Conservation (phyloP, 177 flowering plant species). For the Vitis hybrid region DNA sequence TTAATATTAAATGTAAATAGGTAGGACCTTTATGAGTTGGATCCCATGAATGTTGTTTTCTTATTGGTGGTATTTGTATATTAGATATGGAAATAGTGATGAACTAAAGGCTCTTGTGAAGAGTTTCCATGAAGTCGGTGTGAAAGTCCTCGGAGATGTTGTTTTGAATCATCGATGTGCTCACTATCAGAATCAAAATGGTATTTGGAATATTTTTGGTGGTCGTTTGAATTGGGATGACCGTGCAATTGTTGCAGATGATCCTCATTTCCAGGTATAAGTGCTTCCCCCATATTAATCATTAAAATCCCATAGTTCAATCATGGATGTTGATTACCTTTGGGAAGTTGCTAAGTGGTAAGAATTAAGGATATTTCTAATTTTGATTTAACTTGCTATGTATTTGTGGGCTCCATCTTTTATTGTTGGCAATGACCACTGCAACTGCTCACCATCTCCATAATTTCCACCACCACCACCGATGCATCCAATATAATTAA, state of each 20-base stretch:
- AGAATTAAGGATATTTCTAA: background rate
- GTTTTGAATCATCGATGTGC: slow-evolving; percentile 98
- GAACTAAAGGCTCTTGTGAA: slow-evolving; percentile 72
- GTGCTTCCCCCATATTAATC: background rate
- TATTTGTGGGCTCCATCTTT: too few relatives aligned
- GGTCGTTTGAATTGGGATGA: slow-evolving; percentile 97
- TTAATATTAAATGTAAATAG: background rate
- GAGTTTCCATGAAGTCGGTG: slow-evolving; percentile 67
- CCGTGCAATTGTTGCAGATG: slow-evolving; percentile 91
- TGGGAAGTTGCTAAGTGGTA: background rate
- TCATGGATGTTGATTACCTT: background rate
- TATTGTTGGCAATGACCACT: too few relatives aligned
- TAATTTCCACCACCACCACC: too few relatives aligned
- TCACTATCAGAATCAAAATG: slow-evolving; percentile 74
- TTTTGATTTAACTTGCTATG: too few relatives aligned
- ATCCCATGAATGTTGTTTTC: slow-evolving; percentile 4
- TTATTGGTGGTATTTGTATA: slow-evolving; percentile 3
- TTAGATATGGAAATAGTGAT: slow-evolving; percentile 85
- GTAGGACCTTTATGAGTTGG: background rate
- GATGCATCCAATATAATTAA: too few relatives aligned
- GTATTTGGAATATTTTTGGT: slow-evolving; percentile 96
- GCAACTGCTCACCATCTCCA: too few relatives aligned
- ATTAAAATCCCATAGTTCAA: background rate
- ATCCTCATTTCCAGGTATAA: slow-evolving; percentile 97
- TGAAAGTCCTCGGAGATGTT: slow-evolving; percentile 89